Evolutionary conservation across 202 grass and related monocot genomes (phyloP).

Genomic region (Saccharum hybrid): DNA sequence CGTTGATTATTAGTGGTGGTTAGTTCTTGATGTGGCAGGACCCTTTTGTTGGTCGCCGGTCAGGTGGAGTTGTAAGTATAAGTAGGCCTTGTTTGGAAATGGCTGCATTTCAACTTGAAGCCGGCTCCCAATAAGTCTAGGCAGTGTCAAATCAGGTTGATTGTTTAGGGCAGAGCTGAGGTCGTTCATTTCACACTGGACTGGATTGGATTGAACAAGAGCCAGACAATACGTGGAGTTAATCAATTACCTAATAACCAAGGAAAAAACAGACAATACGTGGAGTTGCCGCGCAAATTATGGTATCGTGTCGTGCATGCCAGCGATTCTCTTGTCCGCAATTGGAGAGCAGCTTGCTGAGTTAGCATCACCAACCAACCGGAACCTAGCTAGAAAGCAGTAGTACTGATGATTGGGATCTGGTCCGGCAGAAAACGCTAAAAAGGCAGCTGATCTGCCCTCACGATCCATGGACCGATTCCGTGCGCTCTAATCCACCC

Average conservation of each 20-base stretch:
- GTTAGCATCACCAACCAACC: conserved; percentile 2
- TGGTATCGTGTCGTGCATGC: neutral
- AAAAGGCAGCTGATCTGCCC: conserved; percentile 5
- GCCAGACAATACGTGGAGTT: neutral
- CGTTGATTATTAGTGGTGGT: neutral
- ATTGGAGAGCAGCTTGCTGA: neutral
- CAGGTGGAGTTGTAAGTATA: neutral
- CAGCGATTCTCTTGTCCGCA: neutral
- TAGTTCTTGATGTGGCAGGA: neutral
- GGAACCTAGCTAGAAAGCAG: neutral
- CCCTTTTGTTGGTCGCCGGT: neutral
- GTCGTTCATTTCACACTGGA: neutral
- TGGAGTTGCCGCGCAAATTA: neutral
- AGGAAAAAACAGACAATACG: too few relatives aligned
- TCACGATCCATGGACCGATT: neutral
- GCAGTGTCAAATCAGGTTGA: conserved; percentile 31
- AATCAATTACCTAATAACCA: neutral
- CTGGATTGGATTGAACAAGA: neutral
- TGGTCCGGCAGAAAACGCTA: neutral
- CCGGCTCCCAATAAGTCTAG: neutral
- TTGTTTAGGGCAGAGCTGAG: conserved; percentile 3
- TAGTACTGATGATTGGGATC: conserved; percentile 1
- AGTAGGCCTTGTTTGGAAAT: neutral
- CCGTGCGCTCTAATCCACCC: conserved; percentile 38
- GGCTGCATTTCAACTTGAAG: neutral